Evolutionary conservation across 208 protist species (phyloP).

Genomic region (Trypanosoma caninum): DNA sequence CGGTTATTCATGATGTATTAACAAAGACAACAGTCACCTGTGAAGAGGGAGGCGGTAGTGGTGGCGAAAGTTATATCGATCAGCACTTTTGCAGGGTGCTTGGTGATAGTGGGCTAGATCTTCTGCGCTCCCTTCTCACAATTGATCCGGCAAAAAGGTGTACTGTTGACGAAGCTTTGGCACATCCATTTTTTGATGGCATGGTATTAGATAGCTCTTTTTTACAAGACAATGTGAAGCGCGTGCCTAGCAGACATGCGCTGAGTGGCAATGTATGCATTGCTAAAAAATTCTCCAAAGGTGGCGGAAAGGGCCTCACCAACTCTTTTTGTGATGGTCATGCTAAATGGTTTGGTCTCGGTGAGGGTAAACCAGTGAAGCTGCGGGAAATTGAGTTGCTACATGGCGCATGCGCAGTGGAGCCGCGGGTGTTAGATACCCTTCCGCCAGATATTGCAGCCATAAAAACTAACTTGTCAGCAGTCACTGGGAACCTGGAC

Average conservation of each 20-base stretch:
- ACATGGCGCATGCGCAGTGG: not conserved
- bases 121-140: constrained; percentile 54
- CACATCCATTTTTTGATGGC: constrained; percentile 71
- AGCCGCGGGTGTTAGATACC: constrained; percentile 1
- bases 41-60: not conserved
- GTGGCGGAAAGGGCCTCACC: not conserved
- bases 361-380: constrained; percentile 11
- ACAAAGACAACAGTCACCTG: not conserved
- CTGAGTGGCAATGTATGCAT: not conserved
- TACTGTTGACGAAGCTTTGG: constrained; percentile 70
- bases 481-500: not conserved
- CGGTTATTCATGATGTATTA: not conserved
- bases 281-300: not conserved
- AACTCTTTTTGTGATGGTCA: not conserved
- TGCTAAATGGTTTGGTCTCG: constrained; percentile 22
- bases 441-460: not conserved
- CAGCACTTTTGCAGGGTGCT: constrained; percentile 36
- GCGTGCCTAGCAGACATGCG: not conserved
- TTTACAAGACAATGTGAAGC: too few species aligned
- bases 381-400: constrained; percentile 14
- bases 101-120: constrained; percentile 40
- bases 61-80: constrained; percentile 23
- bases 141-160: constrained; percentile 43
- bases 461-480: not conserved
- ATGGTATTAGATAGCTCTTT: constrained; percentile 14